Evolutionary conservation across 2,329 filamentous ascomycete species (phyloP), one percentile per base, ranked within the genome.

Genomic region (Trichocomaceae sp.): DNA sequence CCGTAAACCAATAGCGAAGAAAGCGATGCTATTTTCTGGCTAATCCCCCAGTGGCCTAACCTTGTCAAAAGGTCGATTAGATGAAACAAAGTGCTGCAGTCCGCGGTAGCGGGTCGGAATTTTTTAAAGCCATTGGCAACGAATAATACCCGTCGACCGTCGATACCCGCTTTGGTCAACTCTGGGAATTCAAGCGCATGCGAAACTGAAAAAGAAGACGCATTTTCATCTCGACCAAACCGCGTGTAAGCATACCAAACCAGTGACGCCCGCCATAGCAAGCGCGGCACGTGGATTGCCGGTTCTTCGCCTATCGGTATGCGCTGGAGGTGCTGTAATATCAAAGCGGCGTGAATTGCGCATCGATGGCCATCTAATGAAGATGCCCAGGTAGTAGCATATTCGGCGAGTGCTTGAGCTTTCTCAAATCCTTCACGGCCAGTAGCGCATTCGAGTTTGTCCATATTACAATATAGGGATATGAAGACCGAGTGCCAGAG

Each of bases 401-500:
- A 59, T 9, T 9, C 50, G 44, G n/a, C 52, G 13, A 13, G 57
- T 57, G 47, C 54, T 35, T 53, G 56, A 10, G 62, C 51, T 13
- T 63, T 55, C 7, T 56, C 29, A 15, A 56, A 50, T 1, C 66
- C 66, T 31, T 67, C 61, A 15, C 65, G 62, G 7, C 66, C 65
- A 13, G 62, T 59, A 1, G 62, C 60, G 52, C 60, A 59, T 48
- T 69, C 66, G 15, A 68, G 47, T 1, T 63, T 56, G 37, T 68
- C 60, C 23, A 68, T 60, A 41, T 69, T 64, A 1, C 61, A 62
- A 44, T 64, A 61, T 1, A 68, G 50, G 5, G 53, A 58, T 42
- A 69, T 67, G 35, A 61, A 66, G 7, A 64, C 59, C 0, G 61
- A 62, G 44, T 69, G 66, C 66, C 66, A 69, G 19, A 68, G 58